These are phyloP conservation scores for Alternaria hordeiaustralica DNA, from an alignment of 2,329 filamentous ascomycete genomes.

Conservation along the genomic window DNA sequence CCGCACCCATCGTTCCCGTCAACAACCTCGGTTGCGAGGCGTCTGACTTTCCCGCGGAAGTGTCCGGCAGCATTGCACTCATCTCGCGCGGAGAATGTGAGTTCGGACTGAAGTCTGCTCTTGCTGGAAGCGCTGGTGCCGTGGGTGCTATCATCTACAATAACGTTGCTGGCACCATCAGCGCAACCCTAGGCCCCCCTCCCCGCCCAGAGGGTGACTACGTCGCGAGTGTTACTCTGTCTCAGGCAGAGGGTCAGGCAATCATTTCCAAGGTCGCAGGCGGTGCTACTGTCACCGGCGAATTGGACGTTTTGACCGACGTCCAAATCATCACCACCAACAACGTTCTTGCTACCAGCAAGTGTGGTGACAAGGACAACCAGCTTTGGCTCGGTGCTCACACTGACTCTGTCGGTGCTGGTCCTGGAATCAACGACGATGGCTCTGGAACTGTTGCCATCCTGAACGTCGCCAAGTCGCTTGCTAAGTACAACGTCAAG, in stretches of 20 bases:
- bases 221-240: constrained; percentile 72
- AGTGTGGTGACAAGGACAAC: constrained; percentile 44
- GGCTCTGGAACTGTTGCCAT: constrained; percentile 47
- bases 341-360: constrained; percentile 49
- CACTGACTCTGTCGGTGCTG: constrained; percentile 45
- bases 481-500: constrained; percentile 46
- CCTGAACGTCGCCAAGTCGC: constrained; percentile 46
- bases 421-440: constrained; percentile 52
- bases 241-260: constrained; percentile 61
- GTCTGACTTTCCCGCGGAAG: constrained; percentile 66
- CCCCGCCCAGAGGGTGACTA: constrained; percentile 60
- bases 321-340: constrained; percentile 57
- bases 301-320: constrained; percentile 53
- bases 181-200: constrained; percentile 72
- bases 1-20: constrained; percentile 34
- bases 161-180: constrained; percentile 62
- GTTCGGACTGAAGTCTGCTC: constrained; percentile 73
- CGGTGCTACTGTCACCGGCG: constrained; percentile 47
- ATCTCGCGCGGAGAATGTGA: constrained; percentile 73
- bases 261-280: constrained; percentile 59
- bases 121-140: constrained; percentile 73
- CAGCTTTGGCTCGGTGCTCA: constrained; percentile 48
- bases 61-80: constrained; percentile 71
- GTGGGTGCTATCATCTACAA: constrained; percentile 77
- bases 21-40: constrained; percentile 41